phyloP scores from a whole-genome alignment of 306 rosid genomes.

The Ormosia emarginata region DNA sequence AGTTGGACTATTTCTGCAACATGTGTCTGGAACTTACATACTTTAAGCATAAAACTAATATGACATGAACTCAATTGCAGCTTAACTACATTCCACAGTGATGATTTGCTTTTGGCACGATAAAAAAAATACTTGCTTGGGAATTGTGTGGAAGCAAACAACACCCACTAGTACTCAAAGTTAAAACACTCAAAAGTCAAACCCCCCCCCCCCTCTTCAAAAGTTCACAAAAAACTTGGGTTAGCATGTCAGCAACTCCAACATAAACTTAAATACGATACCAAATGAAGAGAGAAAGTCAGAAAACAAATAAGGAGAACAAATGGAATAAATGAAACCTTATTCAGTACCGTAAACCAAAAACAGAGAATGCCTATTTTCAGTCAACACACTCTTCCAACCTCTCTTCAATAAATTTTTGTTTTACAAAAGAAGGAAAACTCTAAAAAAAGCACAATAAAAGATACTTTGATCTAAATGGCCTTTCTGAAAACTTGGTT shows the following conservation, averaged over 20 bases:
- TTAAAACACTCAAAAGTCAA: background rate
- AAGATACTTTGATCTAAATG: background rate
- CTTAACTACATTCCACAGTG: background rate
- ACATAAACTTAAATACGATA: background rate
- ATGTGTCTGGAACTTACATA: background rate
- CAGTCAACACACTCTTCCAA: background rate
- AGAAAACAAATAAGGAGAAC: background rate
- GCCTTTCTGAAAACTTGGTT: background rate
- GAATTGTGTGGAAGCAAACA: conserved; percentile 19
- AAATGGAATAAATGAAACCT: background rate
- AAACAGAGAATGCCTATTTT: background rate
- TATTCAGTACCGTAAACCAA: background rate
- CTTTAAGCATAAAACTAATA: background rate
- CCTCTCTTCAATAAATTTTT: background rate
- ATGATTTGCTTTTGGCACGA: conserved; percentile 14
- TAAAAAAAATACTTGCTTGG: background rate
- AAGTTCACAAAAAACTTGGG: background rate
- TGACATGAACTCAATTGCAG: background rate
- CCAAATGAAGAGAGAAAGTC: background rate
- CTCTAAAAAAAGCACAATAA: background rate
- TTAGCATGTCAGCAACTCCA: background rate
- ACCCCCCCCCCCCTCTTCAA: background rate
- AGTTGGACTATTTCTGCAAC: background rate
- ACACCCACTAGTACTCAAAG: background rate
- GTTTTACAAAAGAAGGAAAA: background rate